phyloP scores from a whole-genome alignment of 345 rosid species.

The Populus pruinosa region DNA sequence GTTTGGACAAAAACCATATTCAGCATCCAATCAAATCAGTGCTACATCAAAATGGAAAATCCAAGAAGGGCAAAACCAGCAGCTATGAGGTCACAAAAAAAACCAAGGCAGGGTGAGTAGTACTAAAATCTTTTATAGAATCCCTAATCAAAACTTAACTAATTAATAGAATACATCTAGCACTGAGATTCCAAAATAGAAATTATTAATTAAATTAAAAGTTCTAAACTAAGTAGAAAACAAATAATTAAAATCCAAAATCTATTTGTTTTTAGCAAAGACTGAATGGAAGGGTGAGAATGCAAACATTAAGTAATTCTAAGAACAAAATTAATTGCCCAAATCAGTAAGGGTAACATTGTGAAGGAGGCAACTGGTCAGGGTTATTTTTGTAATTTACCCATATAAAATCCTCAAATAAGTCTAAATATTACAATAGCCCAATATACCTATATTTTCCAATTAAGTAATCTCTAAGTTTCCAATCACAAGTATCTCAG shows the following conservation, averaged over 20 bases:
- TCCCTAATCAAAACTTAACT: too few relatives aligned
- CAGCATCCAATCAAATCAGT: background rate
- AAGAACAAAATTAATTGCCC: background rate
- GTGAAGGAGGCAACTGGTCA: background rate
- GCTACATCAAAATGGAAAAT: background rate
- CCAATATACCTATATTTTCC: background rate
- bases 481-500: background rate
- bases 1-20: background rate
- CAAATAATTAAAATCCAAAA: too few relatives aligned
- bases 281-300: background rate
- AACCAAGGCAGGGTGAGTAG: background rate
- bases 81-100: background rate
- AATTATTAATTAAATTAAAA: too few relatives aligned
- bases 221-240: too few relatives aligned
- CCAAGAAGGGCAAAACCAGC: background rate
- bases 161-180: too few relatives aligned
- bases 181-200: too few relatives aligned
- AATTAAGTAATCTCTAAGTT: background rate
- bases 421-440: background rate
- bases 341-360: background rate
- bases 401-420: background rate
- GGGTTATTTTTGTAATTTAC: background rate
- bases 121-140: too few relatives aligned
- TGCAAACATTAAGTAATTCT: background rate
- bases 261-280: background rate